A percentile compares a stretch with the other conserved stretches of the same genome.
These are phyloP conservation scores for Dianthus caryophyllus DNA, from an alignment of 148 eudicot species.

Conservation along the genomic window DNA sequence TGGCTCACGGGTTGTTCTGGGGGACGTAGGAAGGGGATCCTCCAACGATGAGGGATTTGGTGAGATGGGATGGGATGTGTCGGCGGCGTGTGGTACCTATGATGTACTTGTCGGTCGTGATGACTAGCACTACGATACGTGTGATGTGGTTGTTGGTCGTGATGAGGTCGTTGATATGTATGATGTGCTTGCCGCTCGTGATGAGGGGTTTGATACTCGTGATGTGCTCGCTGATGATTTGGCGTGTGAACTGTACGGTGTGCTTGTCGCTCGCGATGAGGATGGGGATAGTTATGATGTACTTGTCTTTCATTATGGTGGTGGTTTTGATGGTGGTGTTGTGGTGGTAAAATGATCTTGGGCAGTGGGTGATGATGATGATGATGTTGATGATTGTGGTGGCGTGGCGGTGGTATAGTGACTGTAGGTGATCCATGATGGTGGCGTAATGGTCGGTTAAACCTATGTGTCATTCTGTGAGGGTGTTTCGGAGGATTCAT, in stretches of 20 bases:
- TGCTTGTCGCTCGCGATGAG: constrained; percentile 16
- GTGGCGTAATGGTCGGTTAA: constrained; percentile 14
- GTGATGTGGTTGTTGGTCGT: constrained; percentile 7
- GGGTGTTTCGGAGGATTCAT: constrained; percentile 18
- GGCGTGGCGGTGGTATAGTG: constrained; percentile 8
- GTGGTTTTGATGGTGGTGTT: constrained; percentile 16
- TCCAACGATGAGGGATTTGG: neutral
- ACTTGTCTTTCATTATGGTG: constrained; percentile 15
- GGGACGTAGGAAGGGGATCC: neutral
- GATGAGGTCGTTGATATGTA: neutral
- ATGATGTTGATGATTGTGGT: constrained; percentile 13
- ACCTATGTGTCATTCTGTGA: constrained; percentile 13
- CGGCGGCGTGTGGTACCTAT: neutral
- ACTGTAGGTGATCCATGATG: neutral
- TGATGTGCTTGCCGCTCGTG: neutral
- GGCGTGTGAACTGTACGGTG: neutral
- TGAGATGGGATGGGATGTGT: constrained; percentile 4
- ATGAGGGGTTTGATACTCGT: neutral
- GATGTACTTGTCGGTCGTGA: constrained; percentile 12
- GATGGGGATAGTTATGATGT: constrained; percentile 2
- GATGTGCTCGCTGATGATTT: constrained; percentile 9
- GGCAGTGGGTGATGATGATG: constrained; percentile 9
- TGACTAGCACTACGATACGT: neutral
- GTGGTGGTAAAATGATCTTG: constrained; percentile 19
- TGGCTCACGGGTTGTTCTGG: constrained; percentile 4